Evolutionary conservation across 805 yeast species (phyloP), one percentile per base, ranked within the genome.

Genomic region (Metschnikowia santaceciliae): DNA sequence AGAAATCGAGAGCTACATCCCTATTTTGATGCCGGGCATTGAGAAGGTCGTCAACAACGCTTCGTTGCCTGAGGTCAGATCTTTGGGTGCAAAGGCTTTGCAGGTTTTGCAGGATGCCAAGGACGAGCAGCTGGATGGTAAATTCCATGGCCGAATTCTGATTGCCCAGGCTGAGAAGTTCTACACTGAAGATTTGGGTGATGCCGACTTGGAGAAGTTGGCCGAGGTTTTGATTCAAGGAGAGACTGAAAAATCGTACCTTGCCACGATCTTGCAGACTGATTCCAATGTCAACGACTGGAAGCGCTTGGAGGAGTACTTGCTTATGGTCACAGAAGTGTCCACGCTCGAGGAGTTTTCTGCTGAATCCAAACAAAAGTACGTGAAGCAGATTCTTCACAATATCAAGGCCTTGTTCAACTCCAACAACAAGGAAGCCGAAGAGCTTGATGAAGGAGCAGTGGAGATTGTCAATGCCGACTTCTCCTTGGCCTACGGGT

Each of bases 401-500:
- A 72, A 76, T 37, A 72, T 84, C 57, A 79, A 83, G 73, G 69
- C 68, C 32, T 70, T 80, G 65, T 80, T 77, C 78, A 74, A 78
- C 56, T 63, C 65, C 13, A 63, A 64, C 33, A 77, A 77, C 42
- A 77, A 71, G 32, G 51, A 51, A 19, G 79, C 82, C 20, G 80
- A 76, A 47, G 85, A 79, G 40, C 81, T 81, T 53, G 79, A 76
- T 19, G 88, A 84, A 37, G 97, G 90, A 42, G 97, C 96, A 53
- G 73, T 90, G 55, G 96, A 87, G 65, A 86, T 94, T 63, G 97
- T 91, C 57, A 90, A 94, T 68, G 86, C 97, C 34, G 94, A 88
- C 65, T 92, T 92, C 71, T 94, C 98, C 0, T 76, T 92, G 58
- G 99, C 99, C 36, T 94, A 94, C 67, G 99, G 99, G 72, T 88